Evolutionary conservation across 441 rosid genomes (phyloP).

Genomic region (Populus hybrid): DNA sequence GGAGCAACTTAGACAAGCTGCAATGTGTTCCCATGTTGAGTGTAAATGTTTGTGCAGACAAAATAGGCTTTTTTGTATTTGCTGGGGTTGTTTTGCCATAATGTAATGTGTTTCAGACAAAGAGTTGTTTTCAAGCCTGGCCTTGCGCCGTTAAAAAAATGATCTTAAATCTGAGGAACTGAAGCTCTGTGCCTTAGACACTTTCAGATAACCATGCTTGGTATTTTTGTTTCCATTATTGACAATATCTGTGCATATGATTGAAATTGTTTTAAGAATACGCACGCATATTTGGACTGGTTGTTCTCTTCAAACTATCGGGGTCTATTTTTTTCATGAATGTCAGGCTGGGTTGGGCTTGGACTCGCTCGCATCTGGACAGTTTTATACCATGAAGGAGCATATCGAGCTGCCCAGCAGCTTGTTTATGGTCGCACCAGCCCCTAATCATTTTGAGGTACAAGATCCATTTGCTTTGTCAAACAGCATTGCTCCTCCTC

Average conservation of each 20-base stretch:
- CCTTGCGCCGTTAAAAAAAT: neutral
- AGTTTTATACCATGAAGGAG: conserved; percentile 81
- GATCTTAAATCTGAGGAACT: neutral
- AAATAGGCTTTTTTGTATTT: neutral
- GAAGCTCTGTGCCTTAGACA: neutral
- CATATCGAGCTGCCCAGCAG: conserved; percentile 76
- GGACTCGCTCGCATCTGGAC: conserved; percentile 78
- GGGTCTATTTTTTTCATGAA: conserved; percentile 7
- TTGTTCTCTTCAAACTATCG: neutral
- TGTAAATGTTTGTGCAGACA: neutral
- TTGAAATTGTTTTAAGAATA: neutral
- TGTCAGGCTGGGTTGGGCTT: conserved; percentile 89
- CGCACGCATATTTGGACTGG: neutral
- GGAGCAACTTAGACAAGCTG: neutral
- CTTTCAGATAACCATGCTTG: neutral
- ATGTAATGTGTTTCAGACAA: neutral
- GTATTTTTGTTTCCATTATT: neutral
- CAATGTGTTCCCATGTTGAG: neutral
- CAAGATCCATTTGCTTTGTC: conserved; percentile 70
- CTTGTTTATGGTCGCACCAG: conserved; percentile 74
- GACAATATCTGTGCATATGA: neutral
- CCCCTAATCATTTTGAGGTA: conserved; percentile 81
- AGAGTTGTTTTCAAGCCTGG: neutral
- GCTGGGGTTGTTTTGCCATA: neutral
- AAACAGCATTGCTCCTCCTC: conserved; percentile 44